Evolutionary conservation across 108 stramenopile species (phyloP).

Genomic region (Conticribra weissflogii): DNA sequence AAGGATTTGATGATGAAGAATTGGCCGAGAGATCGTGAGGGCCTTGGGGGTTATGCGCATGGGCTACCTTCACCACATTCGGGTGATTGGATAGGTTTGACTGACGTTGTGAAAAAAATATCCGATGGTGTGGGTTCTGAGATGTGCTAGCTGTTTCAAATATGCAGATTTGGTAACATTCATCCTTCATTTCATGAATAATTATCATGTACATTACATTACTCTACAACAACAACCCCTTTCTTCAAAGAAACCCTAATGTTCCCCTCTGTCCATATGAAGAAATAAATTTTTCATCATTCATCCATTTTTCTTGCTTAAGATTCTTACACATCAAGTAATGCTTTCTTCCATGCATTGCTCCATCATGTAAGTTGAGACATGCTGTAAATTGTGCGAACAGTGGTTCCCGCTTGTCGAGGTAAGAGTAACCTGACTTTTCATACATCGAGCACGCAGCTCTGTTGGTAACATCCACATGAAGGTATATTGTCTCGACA

Average conservation of each 20-base stretch:
- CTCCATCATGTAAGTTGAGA: constrained; percentile 82
- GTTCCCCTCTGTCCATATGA: not conserved
- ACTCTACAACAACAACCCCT: not conserved
- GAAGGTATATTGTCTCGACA: constrained; percentile 80
- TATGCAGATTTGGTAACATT: not conserved
- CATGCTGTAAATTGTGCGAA: constrained; percentile 80
- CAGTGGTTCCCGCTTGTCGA: constrained; percentile 53
- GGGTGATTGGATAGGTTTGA: constrained; percentile 37
- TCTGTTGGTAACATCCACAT: constrained; percentile 78
- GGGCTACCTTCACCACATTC: constrained; percentile 48
- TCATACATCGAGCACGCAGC: constrained; percentile 71
- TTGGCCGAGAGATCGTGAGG: constrained; percentile 70
- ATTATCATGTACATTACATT: not conserved
- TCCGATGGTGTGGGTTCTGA: constrained; percentile 10
- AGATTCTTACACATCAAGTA: constrained; percentile 68
- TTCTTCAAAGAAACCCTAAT: not conserved
- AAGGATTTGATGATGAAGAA: constrained; percentile 56
- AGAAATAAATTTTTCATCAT: constrained; percentile 33
- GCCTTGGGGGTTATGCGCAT: constrained; percentile 71
- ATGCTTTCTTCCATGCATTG: constrained; percentile 72
- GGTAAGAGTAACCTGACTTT: constrained; percentile 60
- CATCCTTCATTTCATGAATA: not conserved
- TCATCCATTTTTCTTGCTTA: constrained; percentile 55
- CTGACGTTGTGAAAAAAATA: constrained; percentile 37
- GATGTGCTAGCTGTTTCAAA: constrained; percentile 9